These are phyloP conservation scores for Scleroderma bovista DNA, from an alignment of 768 basidiomycete genomes.

Conservation along the genomic window DNA sequence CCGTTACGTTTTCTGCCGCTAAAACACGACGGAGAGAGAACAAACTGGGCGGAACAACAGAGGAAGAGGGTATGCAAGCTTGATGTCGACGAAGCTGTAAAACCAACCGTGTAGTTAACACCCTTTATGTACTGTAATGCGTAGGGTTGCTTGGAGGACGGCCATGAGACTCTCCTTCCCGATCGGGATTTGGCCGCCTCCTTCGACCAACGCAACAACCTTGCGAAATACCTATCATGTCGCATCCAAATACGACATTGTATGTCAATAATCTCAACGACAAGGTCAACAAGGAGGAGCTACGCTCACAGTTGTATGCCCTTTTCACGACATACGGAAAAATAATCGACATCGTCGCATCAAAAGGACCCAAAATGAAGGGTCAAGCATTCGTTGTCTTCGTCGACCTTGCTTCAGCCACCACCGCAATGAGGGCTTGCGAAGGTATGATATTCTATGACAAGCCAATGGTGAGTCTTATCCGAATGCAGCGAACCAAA, in stretches of 20 bases:
- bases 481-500: conserved; percentile 6
- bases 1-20: conserved; percentile 19
- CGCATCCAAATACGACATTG: conserved; percentile 79
- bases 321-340: conserved; percentile 93
- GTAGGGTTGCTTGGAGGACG: background rate
- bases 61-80: background rate
- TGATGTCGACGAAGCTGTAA: background rate
- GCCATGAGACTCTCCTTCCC: conserved; percentile 21
- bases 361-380: conserved; percentile 78
- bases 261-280: conserved; percentile 93
- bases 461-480: conserved; percentile 72
- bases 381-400: conserved; percentile 98
- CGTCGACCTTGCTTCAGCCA: conserved; percentile 83
- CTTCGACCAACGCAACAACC: background rate
- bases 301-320: conserved; percentile 74
- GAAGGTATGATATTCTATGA: conserved; percentile 93
- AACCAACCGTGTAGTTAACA: background rate
- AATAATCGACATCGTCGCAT: conserved; percentile 89
- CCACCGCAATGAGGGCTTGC: conserved; percentile 87
- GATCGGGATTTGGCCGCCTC: conserved; percentile 4
- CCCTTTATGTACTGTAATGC: background rate
- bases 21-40: conserved; percentile 23
- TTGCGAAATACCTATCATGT: conserved; percentile 22
- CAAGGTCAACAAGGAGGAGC: conserved; percentile 87
- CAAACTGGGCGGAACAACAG: conserved; percentile 6